Evolutionary conservation across 148 eudicot genomes (phyloP), one percentile per base, ranked within the genome.

Genomic region (Arbutus unedo): DNA sequence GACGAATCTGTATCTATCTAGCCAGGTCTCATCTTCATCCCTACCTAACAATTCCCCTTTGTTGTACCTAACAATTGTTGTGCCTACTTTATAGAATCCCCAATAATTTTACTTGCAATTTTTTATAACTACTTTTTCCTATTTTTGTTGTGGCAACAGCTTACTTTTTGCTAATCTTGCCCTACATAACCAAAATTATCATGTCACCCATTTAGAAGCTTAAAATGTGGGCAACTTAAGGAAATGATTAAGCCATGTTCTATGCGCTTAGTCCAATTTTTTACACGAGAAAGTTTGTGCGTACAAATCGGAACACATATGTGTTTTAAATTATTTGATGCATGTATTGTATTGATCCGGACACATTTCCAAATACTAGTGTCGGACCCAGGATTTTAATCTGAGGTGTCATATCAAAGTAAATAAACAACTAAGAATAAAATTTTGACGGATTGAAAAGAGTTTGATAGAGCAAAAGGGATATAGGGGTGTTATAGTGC

Each of bases 21-120:
- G 55, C 77, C 77, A 14, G 77, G 77, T 74, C 55, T 45, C 31
- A 74, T 74, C 77, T 49, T 74, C 77, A 48, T 21, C 74, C 48
- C 77, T 8, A 4, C 77, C 31, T 71, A 71, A 43, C 76, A 45
- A 74, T 74, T n/a, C 41, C 31, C 66, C 19, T 38, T 56, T 77
- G 25, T n/a, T n/a, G n/a, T n/a, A n/a, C 66, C 25, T 43, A 18
- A 7, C 55, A 7, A 16, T 38, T 18, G 31, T 74, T 5, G 60
- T 74, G 48, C 77, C 77, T 4, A 74, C 78, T 76, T 51, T 51
- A 51, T 23, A 76, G 43, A 10, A 43, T 25, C 5, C 25, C n/a
- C 79, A 76, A 23, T 62, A 62, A 31, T 8, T 60, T 8, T 60
- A 60, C 3, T 60, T 21, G 13, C 6, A 21, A 11, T 75, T 23